Evolutionary conservation across 345 rosid species (phyloP).

Genomic region (Arabidopsis suecica): DNA sequence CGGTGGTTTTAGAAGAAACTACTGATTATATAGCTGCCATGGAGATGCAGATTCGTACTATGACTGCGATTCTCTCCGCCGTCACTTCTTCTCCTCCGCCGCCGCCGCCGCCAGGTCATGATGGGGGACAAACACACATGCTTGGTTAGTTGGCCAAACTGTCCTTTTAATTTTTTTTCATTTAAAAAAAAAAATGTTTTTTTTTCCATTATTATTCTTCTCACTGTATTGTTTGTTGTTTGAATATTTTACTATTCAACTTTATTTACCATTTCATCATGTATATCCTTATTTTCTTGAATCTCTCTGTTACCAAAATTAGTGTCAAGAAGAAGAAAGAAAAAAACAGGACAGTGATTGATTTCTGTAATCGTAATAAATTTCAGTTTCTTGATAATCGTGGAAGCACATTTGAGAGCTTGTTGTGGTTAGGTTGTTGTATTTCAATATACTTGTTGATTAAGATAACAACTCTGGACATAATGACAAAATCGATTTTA

Average conservation of each 20-base stretch:
- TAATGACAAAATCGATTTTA: constrained; percentile 25
- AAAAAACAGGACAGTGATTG: constrained; percentile 33
- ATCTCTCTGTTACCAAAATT: constrained; percentile 29
- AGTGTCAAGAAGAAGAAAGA: not conserved
- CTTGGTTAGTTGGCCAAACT: constrained; percentile 46
- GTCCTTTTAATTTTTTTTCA: not conserved
- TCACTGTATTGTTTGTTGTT: constrained; percentile 37
- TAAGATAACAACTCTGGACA: constrained; percentile 3
- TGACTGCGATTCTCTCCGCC: constrained; percentile 74
- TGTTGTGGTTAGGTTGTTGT: constrained; percentile 9
- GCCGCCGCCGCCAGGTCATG: constrained; percentile 35
- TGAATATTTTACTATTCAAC: constrained; percentile 27
- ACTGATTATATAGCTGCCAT: constrained; percentile 94
- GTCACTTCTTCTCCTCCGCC: constrained; percentile 43
- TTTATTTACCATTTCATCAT: constrained; percentile 27
- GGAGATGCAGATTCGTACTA: constrained; percentile 97
- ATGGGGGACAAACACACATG: constrained; percentile 43
- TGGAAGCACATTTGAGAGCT: constrained; percentile 28
- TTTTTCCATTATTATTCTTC: constrained; percentile 31
- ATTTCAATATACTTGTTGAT: not conserved
- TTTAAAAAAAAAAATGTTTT: constrained; percentile 14
- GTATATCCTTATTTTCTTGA: constrained; percentile 30
- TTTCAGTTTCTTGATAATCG: constrained; percentile 33
- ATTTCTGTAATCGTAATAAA: constrained; percentile 41
- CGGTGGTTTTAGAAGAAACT: constrained; percentile 89